These are phyloP conservation scores for Aspergillus puulaauensis DNA, from an alignment of 2,329 filamentous ascomycete species.

Conservation along the genomic window DNA sequence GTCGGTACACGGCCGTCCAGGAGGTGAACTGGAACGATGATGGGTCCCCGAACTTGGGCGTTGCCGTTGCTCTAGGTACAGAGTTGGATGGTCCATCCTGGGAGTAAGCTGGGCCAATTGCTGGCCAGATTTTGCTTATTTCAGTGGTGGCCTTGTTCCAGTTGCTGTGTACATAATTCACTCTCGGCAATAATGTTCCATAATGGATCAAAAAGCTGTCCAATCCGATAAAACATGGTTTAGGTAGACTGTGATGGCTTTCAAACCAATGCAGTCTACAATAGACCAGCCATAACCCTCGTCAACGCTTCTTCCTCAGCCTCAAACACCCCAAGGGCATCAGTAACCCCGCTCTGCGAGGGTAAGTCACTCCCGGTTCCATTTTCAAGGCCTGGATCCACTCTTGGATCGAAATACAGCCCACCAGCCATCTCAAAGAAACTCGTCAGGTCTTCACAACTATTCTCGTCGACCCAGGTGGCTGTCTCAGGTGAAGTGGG, in stretches of 20 bases:
- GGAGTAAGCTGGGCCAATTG: neutral
- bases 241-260: neutral
- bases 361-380: neutral
- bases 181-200: neutral
- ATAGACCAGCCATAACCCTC: conserved; percentile 33
- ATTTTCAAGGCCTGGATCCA: neutral
- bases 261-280: conserved; percentile 14
- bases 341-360: conserved; percentile 3
- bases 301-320: conserved; percentile 37
- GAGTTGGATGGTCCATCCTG: conserved; percentile 4
- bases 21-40: conserved; percentile 52
- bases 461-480: conserved; percentile 17
- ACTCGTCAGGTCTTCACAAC: conserved; percentile 55
- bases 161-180: neutral
- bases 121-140: too few relatives aligned
- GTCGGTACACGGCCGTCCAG: conserved; percentile 56
- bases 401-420: conserved; percentile 29
- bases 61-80: neutral
- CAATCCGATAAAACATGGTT: too few relatives aligned
- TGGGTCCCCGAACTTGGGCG: conserved; percentile 55
- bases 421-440: conserved; percentile 62
- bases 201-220: too few relatives aligned
- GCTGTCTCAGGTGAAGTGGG: conserved; percentile 13
- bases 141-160: neutral
- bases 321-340: conserved; percentile 29